Base-by-base conservation (phyloP, 768 basidiomycete species). In the Pleurotus tuoliensis region DNA sequence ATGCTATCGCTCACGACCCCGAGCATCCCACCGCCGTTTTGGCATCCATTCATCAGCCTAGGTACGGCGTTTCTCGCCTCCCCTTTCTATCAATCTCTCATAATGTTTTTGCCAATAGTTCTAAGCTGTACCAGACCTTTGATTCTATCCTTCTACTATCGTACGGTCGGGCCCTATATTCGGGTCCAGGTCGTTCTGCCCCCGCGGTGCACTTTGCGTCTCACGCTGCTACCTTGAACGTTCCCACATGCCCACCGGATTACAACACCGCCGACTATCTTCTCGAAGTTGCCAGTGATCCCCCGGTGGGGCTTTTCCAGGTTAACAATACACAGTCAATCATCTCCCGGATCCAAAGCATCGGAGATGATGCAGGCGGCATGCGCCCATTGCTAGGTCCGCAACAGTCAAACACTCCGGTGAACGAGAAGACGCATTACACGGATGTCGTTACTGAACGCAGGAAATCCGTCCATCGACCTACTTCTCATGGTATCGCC, bases 261-360 rank as follows among this genome's bases (percentile, higher is more conserved):
- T 94, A 95, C 73, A 97, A 97, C 63, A 82, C 95, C 15, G 94
- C 95, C 0, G 95, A 98, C 67, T 91, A 95, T 64, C 79, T 97
- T 9, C 77, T 98, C 18, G 94, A 97, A 61, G 80, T 98, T 51
- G 94, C 94, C 1, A 87, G 83, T 63, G 82, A 83, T 48, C 78
- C 83, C 0, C 80, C 83, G 12, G 71, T 77, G 5, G 69, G 68
- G 27, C 67, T 83, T 1, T 82, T 83, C 74, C 72, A 68, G 55
- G 37, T 47, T 39, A 59, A 53, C 34, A 34, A 30, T 40, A 51
- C 37, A 13, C 47, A 50, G 15, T 39, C 30, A 16, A 22, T 13
- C 12, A 40, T 18, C 13, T 15, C 24, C 18, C 48, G 38, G n/a
- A 50, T 34, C 22, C 25, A 37, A 7, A 38, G 51, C 11, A 20